Evolutionary conservation across 192 early-diverging fungal species (phyloP).

Genomic region (Umbelopsis ramanniana): DNA sequence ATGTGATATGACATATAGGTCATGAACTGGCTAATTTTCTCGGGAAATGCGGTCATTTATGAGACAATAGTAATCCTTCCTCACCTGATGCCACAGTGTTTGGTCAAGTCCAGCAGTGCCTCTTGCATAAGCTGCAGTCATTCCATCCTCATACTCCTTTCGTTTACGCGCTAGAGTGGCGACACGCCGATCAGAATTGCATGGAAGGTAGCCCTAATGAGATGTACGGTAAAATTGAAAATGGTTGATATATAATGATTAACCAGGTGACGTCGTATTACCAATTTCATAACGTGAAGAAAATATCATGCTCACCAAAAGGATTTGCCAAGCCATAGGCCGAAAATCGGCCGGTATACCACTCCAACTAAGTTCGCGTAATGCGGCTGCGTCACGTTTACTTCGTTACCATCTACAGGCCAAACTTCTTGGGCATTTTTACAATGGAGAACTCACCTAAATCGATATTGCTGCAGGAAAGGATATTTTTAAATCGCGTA

Average conservation of each 20-base stretch:
- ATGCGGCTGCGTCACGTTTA: conserved; percentile 44
- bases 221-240: not conserved
- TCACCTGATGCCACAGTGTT: conserved; percentile 87
- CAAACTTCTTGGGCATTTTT: not conserved
- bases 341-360: conserved; percentile 89
- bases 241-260: not conserved
- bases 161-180: conserved; percentile 87
- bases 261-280: not conserved
- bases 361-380: conserved; percentile 90
- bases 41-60: not conserved
- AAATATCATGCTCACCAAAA: conserved; percentile 63
- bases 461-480: conserved; percentile 67
- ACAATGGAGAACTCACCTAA: conserved; percentile 45
- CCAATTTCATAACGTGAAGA: not conserved
- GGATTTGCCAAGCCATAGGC: conserved; percentile 89
- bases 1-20: not conserved
- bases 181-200: conserved; percentile 83
- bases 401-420: not conserved
- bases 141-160: conserved; percentile 91
- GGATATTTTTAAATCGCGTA: conserved; percentile 54
- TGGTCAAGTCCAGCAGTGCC: conserved; percentile 84
- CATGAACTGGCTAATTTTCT: not conserved
- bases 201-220: conserved; percentile 82
- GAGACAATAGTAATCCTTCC: not conserved
- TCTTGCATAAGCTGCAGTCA: conserved; percentile 78